Percentiles rank a stretch among this genome's conserved stretches.
Evolutionary conservation across 768 basidiomycete genomes (phyloP).

Genomic region (Auricularia auricula-judae): DNA sequence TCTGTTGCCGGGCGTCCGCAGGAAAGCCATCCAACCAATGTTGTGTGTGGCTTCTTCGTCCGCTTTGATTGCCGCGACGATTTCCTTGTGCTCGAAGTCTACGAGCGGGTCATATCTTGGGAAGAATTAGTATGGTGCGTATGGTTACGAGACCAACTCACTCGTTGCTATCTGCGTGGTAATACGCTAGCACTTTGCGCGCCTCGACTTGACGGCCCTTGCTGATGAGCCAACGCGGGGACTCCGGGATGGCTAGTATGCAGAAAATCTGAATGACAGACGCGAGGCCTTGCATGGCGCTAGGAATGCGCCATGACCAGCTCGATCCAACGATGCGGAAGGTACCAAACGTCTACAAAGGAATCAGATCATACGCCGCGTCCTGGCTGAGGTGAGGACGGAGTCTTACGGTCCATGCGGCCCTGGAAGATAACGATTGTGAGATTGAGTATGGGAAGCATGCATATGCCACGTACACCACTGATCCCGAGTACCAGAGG

Average conservation of each 20-base stretch:
- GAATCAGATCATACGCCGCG: constrained; percentile 25
- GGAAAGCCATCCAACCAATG: constrained; percentile 41
- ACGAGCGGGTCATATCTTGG: background rate
- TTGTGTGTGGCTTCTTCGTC: constrained; percentile 44
- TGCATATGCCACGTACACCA: constrained; percentile 22
- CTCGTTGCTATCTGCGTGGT: constrained; percentile 56
- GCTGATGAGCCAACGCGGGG: constrained; percentile 54
- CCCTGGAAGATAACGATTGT: background rate
- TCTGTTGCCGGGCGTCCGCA: constrained; percentile 54
- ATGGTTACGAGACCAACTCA: constrained; percentile 36
- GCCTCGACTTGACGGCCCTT: constrained; percentile 28
- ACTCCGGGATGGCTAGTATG: constrained; percentile 55
- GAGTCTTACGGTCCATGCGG: background rate
- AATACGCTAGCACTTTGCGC: constrained; percentile 21
- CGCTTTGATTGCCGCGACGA: constrained; percentile 51
- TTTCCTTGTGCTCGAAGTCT: constrained; percentile 24
- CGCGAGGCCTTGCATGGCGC: constrained; percentile 46
- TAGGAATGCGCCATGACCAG: constrained; percentile 32
- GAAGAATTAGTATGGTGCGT: background rate
- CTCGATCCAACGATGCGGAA: constrained; percentile 20
- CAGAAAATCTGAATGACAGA: constrained; percentile 45
- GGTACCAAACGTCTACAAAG: constrained; percentile 26
- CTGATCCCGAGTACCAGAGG: constrained; percentile 36
- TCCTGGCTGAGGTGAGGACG: constrained; percentile 20
- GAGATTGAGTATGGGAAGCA: background rate